Evolutionary conservation across 345 rosid genomes (phyloP), one percentile per base, ranked within the genome.

Genomic region (Syzygium grande): DNA sequence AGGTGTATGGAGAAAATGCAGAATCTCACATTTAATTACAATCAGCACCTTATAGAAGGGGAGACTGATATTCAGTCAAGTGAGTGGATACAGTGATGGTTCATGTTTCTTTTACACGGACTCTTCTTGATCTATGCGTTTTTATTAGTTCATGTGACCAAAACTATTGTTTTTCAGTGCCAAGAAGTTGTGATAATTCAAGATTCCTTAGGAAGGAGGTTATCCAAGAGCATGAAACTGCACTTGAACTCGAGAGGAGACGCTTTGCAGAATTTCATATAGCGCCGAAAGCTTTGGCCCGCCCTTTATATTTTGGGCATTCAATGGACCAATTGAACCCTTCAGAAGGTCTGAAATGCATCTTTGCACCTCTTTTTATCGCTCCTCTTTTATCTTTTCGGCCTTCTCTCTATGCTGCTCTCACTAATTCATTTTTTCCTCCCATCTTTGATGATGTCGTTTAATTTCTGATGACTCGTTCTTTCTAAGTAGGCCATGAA

Each of bases 21-120:
- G 38, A 94, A 93, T 10, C 80, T 88, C 25, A 87, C 92, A 90
- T 89, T 73, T 73, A 34, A 89, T 86, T 90, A 91, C 88, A 90
- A 89, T 87, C 90, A 90, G 51, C 95, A 92, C 68, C 91, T 90
- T 41, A 53, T 89, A 17, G 97, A 94, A 30, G 93, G 93, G 87
- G 98, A 97, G 91, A 49, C 91, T 2, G 99, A 95, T 88, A 89
- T 92, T 90, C 94, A 91, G 89, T 86, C 95, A n/a, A 88, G 99
- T 92, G 85, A 90, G 95, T 87, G 55, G 54, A 86, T 84, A 54
- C 49, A 0, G 16, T 27, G 34, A 11, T 6, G 53, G 41, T 21
- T 15, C 85, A 56, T n/a, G 61, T n/a, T 9, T 65, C 27, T 51
- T 65, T 16, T 56, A 29, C 23, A 16, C 27, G 12, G 49, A 73